Conservation (phyloP, 805 yeast species). For the Kodamaea jinghongensis region DNA sequence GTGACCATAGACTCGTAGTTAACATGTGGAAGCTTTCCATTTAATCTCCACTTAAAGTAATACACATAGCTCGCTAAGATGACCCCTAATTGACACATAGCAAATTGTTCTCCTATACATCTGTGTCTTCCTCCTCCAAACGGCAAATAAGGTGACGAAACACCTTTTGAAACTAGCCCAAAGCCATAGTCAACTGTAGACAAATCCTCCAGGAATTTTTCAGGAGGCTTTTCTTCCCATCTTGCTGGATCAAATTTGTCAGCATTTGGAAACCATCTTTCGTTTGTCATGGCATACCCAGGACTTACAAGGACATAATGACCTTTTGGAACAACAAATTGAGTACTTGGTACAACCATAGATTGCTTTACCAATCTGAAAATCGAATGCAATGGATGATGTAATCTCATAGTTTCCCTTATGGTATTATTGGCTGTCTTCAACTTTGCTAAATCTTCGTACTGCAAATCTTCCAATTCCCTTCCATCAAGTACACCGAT, state of each 20-base stretch:
- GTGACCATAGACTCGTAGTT: conserved; percentile 92
- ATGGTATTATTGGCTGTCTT: conserved; percentile 76
- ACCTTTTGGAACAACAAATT: conserved; percentile 79
- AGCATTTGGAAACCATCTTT: conserved; percentile 77
- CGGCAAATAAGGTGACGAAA: conserved; percentile 90
- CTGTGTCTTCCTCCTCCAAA: conserved; percentile 99
- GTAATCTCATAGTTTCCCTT: conserved; percentile 92
- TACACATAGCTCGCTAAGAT: conserved; percentile 71
- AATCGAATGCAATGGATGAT: conserved; percentile 93
- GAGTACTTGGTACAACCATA: conserved; percentile 73
- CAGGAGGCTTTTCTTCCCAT: conserved; percentile 55
- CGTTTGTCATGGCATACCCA: conserved; percentile 81
- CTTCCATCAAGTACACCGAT: conserved; percentile 52
- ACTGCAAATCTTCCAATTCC: conserved; percentile 54
- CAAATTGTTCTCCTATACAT: conserved; percentile 98
- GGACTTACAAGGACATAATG: conserved; percentile 91
- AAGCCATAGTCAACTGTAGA: conserved; percentile 83
- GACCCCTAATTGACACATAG: conserved; percentile 87
- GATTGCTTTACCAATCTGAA: conserved; percentile 85
- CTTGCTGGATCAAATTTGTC: conserved; percentile 75
- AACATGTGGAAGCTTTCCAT: conserved; percentile 53
- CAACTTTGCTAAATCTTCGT: conserved; percentile 79
- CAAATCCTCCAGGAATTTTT: conserved; percentile 13
- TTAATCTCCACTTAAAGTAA: conserved; percentile 48
- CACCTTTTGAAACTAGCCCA: conserved; percentile 94